A percentile compares a stretch with the other conserved stretches of the same genome.
Conservation (phyloP, 768 basidiomycete species). For the Termitomyces sp. region DNA sequence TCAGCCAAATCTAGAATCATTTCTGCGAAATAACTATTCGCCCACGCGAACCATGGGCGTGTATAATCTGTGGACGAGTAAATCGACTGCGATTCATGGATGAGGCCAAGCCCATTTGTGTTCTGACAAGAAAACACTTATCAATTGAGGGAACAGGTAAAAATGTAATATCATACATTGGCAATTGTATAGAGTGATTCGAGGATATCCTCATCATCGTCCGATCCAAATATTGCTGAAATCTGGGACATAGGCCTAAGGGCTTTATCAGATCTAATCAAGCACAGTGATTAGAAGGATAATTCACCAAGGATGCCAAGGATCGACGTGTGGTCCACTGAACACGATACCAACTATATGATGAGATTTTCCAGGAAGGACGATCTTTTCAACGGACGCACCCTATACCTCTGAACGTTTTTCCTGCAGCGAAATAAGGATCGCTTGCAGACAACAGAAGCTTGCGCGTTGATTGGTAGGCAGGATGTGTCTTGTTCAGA, state of each 20-base stretch:
- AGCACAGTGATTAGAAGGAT: background rate
- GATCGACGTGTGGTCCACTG: constrained; percentile 71
- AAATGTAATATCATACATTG: constrained; percentile 45
- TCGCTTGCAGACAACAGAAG: constrained; percentile 56
- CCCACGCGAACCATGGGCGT: constrained; percentile 79
- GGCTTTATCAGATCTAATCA: background rate
- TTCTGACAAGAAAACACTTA: constrained; percentile 35
- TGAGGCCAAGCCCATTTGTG: constrained; percentile 68
- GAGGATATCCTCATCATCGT: constrained; percentile 65
- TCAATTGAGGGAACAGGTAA: background rate
- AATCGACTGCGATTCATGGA: constrained; percentile 70
- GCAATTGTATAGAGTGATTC: constrained; percentile 56
- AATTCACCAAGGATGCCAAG: constrained; percentile 63
- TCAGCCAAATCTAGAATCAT: constrained; percentile 74
- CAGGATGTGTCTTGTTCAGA: constrained; percentile 49
- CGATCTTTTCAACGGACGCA: constrained; percentile 24
- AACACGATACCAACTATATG: background rate
- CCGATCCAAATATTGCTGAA: constrained; percentile 66
- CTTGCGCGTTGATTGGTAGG: constrained; percentile 61
- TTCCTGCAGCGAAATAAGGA: constrained; percentile 64
- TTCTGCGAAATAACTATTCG: constrained; percentile 79
- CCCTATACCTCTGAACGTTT: constrained; percentile 65
- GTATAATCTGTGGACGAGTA: constrained; percentile 54
- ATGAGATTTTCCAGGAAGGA: background rate
- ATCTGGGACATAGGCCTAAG: constrained; percentile 74